phyloP scores from a whole-genome alignment of 805 yeast genomes.

The Candida michaelii region DNA sequence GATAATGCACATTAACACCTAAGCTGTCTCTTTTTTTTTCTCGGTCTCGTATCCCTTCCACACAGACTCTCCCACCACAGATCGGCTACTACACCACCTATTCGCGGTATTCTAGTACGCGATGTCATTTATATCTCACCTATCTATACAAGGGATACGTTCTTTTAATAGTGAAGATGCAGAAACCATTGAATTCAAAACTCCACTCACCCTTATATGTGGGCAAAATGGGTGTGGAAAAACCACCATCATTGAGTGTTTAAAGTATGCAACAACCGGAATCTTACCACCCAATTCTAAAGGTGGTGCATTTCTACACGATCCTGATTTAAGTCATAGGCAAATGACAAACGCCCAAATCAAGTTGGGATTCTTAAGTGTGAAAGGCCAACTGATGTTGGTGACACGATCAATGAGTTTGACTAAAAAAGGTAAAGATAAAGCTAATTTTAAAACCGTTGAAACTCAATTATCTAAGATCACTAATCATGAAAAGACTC shows the following conservation, averaged over 20 bases:
- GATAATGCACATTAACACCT: too few relatives aligned
- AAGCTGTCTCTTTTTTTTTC: too few relatives aligned
- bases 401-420: slow-evolving; percentile 84
- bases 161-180: slow-evolving; percentile 84
- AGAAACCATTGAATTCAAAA: slow-evolving; percentile 85
- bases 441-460: slow-evolving; percentile 75
- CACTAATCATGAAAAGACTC: slow-evolving; percentile 63
- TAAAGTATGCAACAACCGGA: slow-evolving; percentile 93
- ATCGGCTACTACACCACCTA: too few relatives aligned
- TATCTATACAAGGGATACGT: slow-evolving; percentile 76
- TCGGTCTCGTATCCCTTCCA: too few relatives aligned
- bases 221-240: slow-evolving; percentile 97
- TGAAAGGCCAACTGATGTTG: slow-evolving; percentile 75
- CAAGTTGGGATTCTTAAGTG: slow-evolving; percentile 77
- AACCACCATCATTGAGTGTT: slow-evolving; percentile 92
- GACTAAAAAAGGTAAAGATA: slow-evolving; percentile 44
- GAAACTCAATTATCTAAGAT: slow-evolving; percentile 83
- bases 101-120: too few relatives aligned
- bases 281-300: slow-evolving; percentile 93
- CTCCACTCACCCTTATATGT: slow-evolving; percentile 88
- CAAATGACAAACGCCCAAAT: slow-evolving; percentile 86
- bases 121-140: slow-evolving; percentile 44
- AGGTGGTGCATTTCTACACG: slow-evolving; percentile 95
- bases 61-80: too few relatives aligned
- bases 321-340: slow-evolving; percentile 78